Base-by-base conservation (phyloP, 371 early-diverging fungal species). In the Mucor plumbeus region DNA sequence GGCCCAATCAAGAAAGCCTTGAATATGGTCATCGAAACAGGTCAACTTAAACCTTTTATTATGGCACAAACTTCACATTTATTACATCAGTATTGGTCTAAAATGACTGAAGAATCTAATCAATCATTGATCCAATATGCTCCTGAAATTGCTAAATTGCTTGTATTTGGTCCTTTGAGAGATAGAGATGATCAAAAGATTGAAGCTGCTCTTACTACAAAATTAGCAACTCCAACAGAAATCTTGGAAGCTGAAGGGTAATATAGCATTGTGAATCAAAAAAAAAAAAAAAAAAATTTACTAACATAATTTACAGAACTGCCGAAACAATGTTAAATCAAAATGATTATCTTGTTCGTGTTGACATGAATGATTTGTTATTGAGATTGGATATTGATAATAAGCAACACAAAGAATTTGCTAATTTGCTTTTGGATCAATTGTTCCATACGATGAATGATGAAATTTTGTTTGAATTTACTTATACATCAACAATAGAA, bases 301-400 rank as follows among this genome's bases (percentile, higher is more conserved):
- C 26, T 26, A 26, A 26, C 26, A 26, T 26, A 1, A 26, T 39
- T 41, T 17, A 15, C 64, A 82, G 83, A 14, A 76, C 80, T 40
- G 83, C 66, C 0, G 76, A 71, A 14, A 65, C 63, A 4, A 41
- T 77, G 4, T 75, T 80, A 54, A 74, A 58, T 54, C 76, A 77
- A 63, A 82, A 83, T 44, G 90, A 90, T 63, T 88, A 87, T 58
- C 63, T 79, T 48, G 83, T 86, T 5, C 84, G 90, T 14, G 85
- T 89, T 9, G 57, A 75, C 56, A 82, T 82, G 74, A 86, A 83
- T 61, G 82, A 79, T 56, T 33, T 90, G 6, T 57, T 90, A 33
- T 43, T 81, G n/a, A 76, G 80, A 39, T 59, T 88, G 26, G 72
- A 84, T 33, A 40, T 62, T 9, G 64, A 71, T 7, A 72, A 73